These are phyloP conservation scores for Crithidia thermophila DNA, from an alignment of 208 protist genomes.

Conservation along the genomic window DNA sequence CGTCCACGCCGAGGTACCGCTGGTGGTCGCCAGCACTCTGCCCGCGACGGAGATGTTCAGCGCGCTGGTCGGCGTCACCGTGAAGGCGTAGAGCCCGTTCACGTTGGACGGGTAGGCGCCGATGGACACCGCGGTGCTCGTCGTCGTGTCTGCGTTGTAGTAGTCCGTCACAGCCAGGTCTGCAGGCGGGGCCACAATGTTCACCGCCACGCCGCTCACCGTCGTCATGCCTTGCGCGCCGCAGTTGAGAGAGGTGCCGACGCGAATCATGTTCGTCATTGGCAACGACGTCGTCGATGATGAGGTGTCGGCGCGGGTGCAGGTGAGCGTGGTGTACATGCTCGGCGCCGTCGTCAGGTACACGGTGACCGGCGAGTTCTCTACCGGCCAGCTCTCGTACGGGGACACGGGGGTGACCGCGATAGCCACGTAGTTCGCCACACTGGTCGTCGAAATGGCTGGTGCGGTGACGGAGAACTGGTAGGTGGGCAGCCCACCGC, in stretches of 20 bases:
- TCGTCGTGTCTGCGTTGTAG: slow-evolving; percentile 34
- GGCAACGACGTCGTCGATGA: slow-evolving; percentile 17
- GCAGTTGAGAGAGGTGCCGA: slow-evolving; percentile 43
- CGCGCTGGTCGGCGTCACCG: slow-evolving; percentile 28
- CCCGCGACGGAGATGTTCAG: slow-evolving; percentile 43
- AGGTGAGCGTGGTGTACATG: slow-evolving; percentile 42
- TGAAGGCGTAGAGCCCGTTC: slow-evolving; percentile 66
- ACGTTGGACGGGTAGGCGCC: slow-evolving; percentile 52
- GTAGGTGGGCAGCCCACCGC: slow-evolving; percentile 40
- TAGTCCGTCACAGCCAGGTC: slow-evolving; percentile 43
- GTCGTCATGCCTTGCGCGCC: slow-evolving; percentile 53
- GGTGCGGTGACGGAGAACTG: slow-evolving; percentile 69
- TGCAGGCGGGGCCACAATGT: slow-evolving; percentile 56
- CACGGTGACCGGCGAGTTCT: slow-evolving; percentile 64
- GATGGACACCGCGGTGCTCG: slow-evolving; percentile 35
- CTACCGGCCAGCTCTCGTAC: slow-evolving; percentile 56
- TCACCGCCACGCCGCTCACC: slow-evolving; percentile 38
- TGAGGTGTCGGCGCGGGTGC: slow-evolving; percentile 20
- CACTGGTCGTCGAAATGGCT: background rate
- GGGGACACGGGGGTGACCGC: slow-evolving; percentile 35
- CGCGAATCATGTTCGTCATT: slow-evolving; percentile 52
- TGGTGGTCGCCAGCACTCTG: slow-evolving; percentile 26
- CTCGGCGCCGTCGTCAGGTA: slow-evolving; percentile 59
- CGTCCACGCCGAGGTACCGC: slow-evolving; percentile 23
- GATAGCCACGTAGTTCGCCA: slow-evolving; percentile 67